phyloP scores from a whole-genome alignment of 176 grass and related monocot species.

The Typha latifolia region DNA sequence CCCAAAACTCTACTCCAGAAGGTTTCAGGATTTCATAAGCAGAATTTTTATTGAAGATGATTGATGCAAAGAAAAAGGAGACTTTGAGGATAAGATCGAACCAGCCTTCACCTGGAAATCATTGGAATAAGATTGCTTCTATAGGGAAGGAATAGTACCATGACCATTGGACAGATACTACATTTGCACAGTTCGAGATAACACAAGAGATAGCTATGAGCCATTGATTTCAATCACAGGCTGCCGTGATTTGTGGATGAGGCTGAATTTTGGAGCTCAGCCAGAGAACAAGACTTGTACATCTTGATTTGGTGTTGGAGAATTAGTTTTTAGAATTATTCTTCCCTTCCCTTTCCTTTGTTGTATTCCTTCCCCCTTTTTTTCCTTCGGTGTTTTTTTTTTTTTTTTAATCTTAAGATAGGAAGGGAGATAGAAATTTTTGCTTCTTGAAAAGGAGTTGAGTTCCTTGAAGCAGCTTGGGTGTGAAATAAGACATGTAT shows the following conservation, averaged over 20 bases:
- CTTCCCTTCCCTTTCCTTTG: neutral
- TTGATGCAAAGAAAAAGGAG: conserved; percentile 9
- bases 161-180: too few species aligned
- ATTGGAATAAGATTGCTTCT: too few species aligned
- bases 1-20: conserved; percentile 85
- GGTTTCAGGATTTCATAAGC: conserved; percentile 90
- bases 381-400: neutral
- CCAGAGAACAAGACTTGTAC: neutral
- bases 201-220: too few species aligned
- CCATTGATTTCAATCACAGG: neutral
- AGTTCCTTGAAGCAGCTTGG: neutral
- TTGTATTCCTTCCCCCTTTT: too few species aligned
- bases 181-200: too few species aligned
- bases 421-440: neutral
- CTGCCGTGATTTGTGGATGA: neutral
- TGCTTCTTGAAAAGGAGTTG: neutral
- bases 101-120: too few species aligned
- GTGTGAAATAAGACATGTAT: neutral
- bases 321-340: neutral
- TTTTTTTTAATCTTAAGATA: neutral
- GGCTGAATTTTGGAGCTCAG: conserved; percentile 15
- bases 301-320: conserved; percentile 3
- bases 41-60: conserved; percentile 83
- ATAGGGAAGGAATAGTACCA: too few species aligned
- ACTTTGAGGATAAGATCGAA: too few species aligned